A percentile compares a stretch with the other conserved stretches of the same genome.
These are phyloP conservation scores for Chloroidium sp. DNA, from an alignment of 163 green algal genomes.

Conservation along the genomic window DNA sequence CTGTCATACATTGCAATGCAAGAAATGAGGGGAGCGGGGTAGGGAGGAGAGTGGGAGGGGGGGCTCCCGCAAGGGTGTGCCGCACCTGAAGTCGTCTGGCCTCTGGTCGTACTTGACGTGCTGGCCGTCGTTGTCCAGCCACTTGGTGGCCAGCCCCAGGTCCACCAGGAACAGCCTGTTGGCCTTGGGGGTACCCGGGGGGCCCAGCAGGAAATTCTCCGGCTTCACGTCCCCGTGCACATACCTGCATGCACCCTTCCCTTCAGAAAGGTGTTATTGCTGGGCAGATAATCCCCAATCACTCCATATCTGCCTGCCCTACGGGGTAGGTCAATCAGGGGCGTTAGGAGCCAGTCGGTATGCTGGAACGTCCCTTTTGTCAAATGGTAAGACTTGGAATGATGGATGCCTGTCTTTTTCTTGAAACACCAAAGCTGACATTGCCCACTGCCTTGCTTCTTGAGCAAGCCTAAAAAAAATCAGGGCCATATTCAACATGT, in stretches of 20 bases:
- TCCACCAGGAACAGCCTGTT: constrained; percentile 53
- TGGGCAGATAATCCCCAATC: not conserved
- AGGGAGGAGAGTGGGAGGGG: no score
- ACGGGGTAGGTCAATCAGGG: not conserved
- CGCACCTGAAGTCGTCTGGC: constrained; percentile 37
- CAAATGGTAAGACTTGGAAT: no score
- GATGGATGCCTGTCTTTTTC: no score
- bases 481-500: no score
- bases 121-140: constrained; percentile 6
- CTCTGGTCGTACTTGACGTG: constrained; percentile 38
- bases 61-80: not conserved
- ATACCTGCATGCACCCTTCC: constrained; percentile 28
- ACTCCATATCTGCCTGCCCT: not conserved
- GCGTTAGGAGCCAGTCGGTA: no score
- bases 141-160: constrained; percentile 25
- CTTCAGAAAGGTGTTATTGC: no score
- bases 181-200: constrained; percentile 21
- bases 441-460: no score
- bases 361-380: no score
- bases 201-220: constrained; percentile 53
- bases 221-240: constrained; percentile 66
- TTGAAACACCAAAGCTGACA: no score
- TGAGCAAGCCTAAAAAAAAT: no score
- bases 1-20: no score
- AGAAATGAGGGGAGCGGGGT: no score